phyloP scores from a whole-genome alignment of 768 basidiomycete species.

The Collybiopsis luxurians region DNA sequence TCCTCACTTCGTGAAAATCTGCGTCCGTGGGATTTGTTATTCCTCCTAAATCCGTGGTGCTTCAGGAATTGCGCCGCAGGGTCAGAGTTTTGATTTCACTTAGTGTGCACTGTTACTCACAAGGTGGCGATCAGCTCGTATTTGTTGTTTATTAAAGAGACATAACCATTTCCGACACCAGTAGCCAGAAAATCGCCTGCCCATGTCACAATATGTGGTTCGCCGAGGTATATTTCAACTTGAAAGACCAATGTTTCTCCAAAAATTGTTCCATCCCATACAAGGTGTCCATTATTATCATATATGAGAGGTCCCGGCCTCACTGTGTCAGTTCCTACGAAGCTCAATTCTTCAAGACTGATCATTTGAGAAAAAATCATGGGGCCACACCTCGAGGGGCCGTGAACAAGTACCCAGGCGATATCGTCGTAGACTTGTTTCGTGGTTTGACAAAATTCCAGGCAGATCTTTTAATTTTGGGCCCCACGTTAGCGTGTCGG shows the following conservation, averaged over 20 bases:
- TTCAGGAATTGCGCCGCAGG: neutral
- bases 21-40: neutral
- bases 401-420: neutral
- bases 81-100: too few species aligned
- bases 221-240: neutral
- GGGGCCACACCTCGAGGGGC: neutral
- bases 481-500: too few species aligned
- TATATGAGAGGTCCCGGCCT: neutral
- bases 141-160: neutral
- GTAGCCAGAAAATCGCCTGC: neutral
- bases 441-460: conserved; percentile 2
- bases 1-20: conserved; percentile 6
- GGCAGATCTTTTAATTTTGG: neutral
- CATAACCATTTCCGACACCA: neutral
- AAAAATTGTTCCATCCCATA: conserved; percentile 5
- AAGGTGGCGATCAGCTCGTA: neutral
- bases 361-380: neutral
- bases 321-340: neutral
- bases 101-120: neutral
- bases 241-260: conserved; percentile 1
- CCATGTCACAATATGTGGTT: conserved; percentile 5
- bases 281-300: neutral
- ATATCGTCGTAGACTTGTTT: neutral
- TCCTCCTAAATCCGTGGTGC: neutral
- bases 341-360: neutral